Conservation (phyloP, 2,329 filamentous ascomycete species). For the Tolypocladium pustulatum region DNA sequence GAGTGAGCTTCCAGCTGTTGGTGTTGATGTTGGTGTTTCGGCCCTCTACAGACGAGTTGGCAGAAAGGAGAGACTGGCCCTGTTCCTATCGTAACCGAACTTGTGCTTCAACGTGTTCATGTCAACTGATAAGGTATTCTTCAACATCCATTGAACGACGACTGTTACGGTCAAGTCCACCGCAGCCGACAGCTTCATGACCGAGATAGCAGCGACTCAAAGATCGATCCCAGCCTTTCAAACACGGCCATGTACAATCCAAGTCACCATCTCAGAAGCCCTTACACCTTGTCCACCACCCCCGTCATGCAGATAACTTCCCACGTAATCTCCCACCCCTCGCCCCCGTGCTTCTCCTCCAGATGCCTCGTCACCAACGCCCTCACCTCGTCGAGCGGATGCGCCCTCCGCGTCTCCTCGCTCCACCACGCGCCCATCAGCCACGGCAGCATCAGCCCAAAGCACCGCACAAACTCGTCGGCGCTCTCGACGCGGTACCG, state of each 20-base stretch:
- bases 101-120: too few species aligned
- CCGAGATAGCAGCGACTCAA: too few species aligned
- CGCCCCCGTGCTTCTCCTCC: constrained; percentile 24
- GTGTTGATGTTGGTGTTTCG: not conserved
- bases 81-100: not conserved
- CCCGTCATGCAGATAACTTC: constrained; percentile 14
- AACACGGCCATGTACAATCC: too few species aligned
- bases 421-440: constrained; percentile 27
- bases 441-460: constrained; percentile 28
- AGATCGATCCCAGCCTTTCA: too few species aligned
- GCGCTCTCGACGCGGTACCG: constrained; percentile 19
- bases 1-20: too few species aligned
- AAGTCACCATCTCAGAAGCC: too few species aligned
- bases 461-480: constrained; percentile 22
- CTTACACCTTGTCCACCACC: constrained; percentile 8
- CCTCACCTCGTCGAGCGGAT: constrained; percentile 24
- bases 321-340: constrained; percentile 15
- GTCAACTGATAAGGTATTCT: too few species aligned
- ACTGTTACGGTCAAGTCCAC: too few species aligned
- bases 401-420: constrained; percentile 24
- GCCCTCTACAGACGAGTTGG: not conserved
- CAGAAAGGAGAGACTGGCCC: not conserved
- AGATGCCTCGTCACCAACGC: constrained; percentile 23
- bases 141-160: too few species aligned
- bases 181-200: too few species aligned